Base-by-base conservation (phyloP, 2,329 filamentous ascomycete genomes). In the Sporothrix globosa region DNA sequence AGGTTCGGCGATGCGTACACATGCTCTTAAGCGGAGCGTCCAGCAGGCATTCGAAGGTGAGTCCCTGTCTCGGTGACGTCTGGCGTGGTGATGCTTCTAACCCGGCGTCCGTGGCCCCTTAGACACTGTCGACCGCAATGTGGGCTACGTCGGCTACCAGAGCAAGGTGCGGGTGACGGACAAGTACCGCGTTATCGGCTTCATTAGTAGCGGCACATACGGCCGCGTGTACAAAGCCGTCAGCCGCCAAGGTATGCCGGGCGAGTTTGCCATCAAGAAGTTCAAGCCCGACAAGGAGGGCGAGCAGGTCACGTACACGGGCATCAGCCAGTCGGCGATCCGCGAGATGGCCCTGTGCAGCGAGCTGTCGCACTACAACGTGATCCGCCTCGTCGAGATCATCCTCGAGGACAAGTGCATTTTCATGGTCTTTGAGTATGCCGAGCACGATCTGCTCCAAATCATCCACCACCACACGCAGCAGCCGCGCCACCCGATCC, bases 251-350 rank as follows among this genome's bases (percentile, higher is more conserved):
- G 88, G 89, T 76, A 83, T 90, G 79, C 82, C 88, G 67, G 92
- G 92, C 73, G 93, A 97, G 77, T 97, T 97, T 78, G 96, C 96
- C 76, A 99, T 99, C 84, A 99, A 99, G 79, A 99, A 99, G 87
- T 97, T 97, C 87, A 97, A 97, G 83, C 94, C 94, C 9, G 96
- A 99, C 81, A 99, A 98, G 82, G 96, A 99, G 81, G 96, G 96
- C 70, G 96, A 99, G 80, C 88, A 91, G 76, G 84, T 97, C 61
- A 92, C 96, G 76, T 99, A 99, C 81, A 98, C 96, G 0, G 96
- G 96, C 73, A 97, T 99, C 74, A 98, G 96, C 0, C 96, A 99
- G 80, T 97, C 94, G 17, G 96, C 96, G 4, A 92, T 97, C 74
- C 92, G 96, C 68, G 96, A 99, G 80, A 99, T 99, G 93, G 93